Base-by-base conservation (phyloP, 2,329 filamentous ascomycete species). In the Arthrinium puccinioides region DNA sequence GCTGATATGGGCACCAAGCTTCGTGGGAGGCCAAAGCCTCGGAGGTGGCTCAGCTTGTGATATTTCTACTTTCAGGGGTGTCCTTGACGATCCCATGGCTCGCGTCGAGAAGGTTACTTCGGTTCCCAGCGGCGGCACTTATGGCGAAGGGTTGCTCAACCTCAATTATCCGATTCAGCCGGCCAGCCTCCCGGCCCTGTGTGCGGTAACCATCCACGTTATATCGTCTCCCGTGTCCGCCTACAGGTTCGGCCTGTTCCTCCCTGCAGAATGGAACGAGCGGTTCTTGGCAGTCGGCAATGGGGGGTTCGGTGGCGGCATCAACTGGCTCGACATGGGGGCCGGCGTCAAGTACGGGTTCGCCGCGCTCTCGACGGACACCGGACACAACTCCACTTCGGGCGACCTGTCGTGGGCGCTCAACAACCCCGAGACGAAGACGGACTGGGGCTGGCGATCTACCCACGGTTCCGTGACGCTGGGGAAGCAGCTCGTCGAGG, bases 381-480 rank as follows among this genome's bases (percentile, higher is more conserved):
- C 62, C 1, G 67, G 66, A 8, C 66, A 70, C 42, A 57, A 51
- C 34, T 64, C 61, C 1, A 45, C 48, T 0, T 21, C 46, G 3
- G 16, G 31, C 1, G 56, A 64, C 36, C 39, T 50, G 7, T 42
- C 44, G 24, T 70, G 67, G 66, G 65, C 62, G 2, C 45, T 64
- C 4, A 45, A 57, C 20, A 49, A 58, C n/a, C 50, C 58, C 5
- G 61, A 63, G 19, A 44, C 41, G 21, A 48, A 48, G 21, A 48
- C 47, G 6, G 63, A 65, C 39, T 68, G 61, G 52, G 60, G 60
- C 8, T 61, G 54, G 47, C 55, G 62, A 3, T 53, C 62, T 5
- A 37, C 64, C n/a, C 73, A 77, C 46, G 68, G 65, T 7, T 67
- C 69, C 1, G 63, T 71, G 4, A 61, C 61, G 3, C 43, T 67